Base-by-base conservation (phyloP, 495 filamentous ascomycete species). In the Aspergillus sparsus region DNA sequence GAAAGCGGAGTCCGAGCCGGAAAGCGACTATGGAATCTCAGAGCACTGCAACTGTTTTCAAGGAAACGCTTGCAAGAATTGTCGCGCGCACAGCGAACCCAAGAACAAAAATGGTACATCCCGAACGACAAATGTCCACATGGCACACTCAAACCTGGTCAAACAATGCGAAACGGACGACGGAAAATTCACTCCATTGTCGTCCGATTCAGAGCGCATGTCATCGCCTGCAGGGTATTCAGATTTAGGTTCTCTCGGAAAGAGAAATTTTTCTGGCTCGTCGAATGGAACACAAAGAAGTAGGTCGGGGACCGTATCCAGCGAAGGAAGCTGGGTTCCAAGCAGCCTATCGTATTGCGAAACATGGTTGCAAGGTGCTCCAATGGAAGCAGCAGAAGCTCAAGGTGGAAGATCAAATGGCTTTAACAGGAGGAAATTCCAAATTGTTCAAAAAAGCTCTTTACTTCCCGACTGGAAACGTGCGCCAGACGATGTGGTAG, bases 321-420 rank as follows among this genome's bases (percentile, higher is more conserved):
- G 74, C 57, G 72, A 74, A 58, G 70, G 74, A 12, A 77, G 75
- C 60, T 79, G 77, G 77, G 68, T 73, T 15, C 73, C 75, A 0
- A 74, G 68, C 58, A 77, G 71, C 39, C 66, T 79, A 18, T 75
- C 75, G 7, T 76, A 78, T 54, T 79, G 73, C 57, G 71, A 78
- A 52, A 67, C 63, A 51, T 79, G 77, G 77, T 70, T 79, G 11
- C 74, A 79, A 54, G 63, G 72, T 3, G 77, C 77, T 1, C 76
- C 75, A 0, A 42, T 67, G 12, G 75, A 79, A 10, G 66, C 64
- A 10, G 34, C 64, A n/a, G 64, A 68, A n/a, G 63, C 59, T 32
- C 56, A 67, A 49, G 63, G 67, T 45, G 58, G 71, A 21, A 64
- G 62, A 31, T 58, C 71, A 13, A 68, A 56, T 33, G 70, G 74